Conservation (phyloP, 805 yeast species). For the Lipomyces anomalus region DNA sequence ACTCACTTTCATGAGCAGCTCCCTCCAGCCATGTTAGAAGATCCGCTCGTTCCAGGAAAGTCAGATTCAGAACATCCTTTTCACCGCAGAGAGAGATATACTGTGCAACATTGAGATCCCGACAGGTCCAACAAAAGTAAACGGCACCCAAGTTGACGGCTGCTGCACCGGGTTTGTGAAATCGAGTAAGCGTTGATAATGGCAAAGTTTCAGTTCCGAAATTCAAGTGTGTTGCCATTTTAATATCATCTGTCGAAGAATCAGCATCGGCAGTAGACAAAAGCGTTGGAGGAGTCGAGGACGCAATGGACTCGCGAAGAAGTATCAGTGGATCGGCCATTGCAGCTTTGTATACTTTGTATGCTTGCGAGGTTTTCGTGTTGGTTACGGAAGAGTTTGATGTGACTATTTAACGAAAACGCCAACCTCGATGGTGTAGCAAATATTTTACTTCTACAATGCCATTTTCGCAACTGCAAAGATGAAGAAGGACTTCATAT, state of each 20-base stretch:
- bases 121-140: conserved; percentile 71
- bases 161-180: conserved; percentile 45
- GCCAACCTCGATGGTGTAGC: too few relatives aligned
- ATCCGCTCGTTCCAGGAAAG: conserved; percentile 81
- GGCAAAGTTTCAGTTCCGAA: conserved; percentile 31
- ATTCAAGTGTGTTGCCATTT: conserved; percentile 33
- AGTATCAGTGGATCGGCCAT: conserved; percentile 31
- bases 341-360: not conserved
- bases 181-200: conserved; percentile 49
- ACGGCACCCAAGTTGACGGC: conserved; percentile 52
- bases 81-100: conserved; percentile 69
- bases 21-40: conserved; percentile 78
- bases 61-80: conserved; percentile 59
- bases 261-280: conserved; percentile 24
- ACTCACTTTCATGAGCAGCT: conserved; percentile 38
- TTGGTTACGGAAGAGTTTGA: too few relatives aligned
- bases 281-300: conserved; percentile 26
- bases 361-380: too few relatives aligned
- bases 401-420: too few relatives aligned
- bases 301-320: conserved; percentile 33
- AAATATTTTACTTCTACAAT: too few relatives aligned
- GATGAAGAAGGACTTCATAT: too few relatives aligned
- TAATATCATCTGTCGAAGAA: conserved; percentile 35
- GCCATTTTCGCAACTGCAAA: too few relatives aligned
- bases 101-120: conserved; percentile 70